phyloP scores from a whole-genome alignment of 2,329 filamentous ascomycete genomes.

The Microsporum audouinii region DNA sequence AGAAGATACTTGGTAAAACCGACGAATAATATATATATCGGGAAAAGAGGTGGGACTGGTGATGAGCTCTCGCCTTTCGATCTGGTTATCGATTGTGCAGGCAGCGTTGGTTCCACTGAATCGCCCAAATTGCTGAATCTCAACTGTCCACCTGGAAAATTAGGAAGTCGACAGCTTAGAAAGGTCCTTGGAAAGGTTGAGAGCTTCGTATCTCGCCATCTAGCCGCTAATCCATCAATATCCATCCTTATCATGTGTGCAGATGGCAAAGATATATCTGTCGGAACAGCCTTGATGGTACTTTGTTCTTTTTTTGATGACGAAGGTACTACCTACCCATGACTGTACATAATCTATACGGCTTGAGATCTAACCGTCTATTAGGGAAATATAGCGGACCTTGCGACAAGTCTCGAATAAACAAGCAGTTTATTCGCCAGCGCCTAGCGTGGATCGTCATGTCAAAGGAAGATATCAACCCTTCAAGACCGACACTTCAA shows the following conservation, averaged over 20 bases:
- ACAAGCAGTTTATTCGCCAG: conserved; percentile 66
- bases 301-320: conserved; percentile 63
- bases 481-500: conserved; percentile 73
- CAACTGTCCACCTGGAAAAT: conserved; percentile 58
- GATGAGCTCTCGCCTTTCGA: conserved; percentile 35
- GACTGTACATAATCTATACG: conserved; percentile 1
- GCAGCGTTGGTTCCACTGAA: conserved; percentile 18
- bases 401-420: conserved; percentile 35
- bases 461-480: conserved; percentile 66
- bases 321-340: conserved; percentile 38
- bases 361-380: background rate
- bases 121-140: conserved; percentile 40
- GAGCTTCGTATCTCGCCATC: conserved; percentile 39
- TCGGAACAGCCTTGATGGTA: conserved; percentile 65
- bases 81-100: conserved; percentile 34
- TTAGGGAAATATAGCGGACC: conserved; percentile 24
- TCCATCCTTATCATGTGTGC: conserved; percentile 56
- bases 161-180: conserved; percentile 73
- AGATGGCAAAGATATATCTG: conserved; percentile 66
- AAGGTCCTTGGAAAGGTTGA: conserved; percentile 54
- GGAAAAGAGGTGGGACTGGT: conserved; percentile 19
- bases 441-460: conserved; percentile 74
- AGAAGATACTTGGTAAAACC: conserved; percentile 28
- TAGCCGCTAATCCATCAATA: conserved; percentile 22
- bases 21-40: conserved; percentile 27